Percentiles rank a stretch among this genome's conserved stretches.
Evolutionary conservation across 768 basidiomycete species (phyloP).

Genomic region (Panaeolus cyanescens): DNA sequence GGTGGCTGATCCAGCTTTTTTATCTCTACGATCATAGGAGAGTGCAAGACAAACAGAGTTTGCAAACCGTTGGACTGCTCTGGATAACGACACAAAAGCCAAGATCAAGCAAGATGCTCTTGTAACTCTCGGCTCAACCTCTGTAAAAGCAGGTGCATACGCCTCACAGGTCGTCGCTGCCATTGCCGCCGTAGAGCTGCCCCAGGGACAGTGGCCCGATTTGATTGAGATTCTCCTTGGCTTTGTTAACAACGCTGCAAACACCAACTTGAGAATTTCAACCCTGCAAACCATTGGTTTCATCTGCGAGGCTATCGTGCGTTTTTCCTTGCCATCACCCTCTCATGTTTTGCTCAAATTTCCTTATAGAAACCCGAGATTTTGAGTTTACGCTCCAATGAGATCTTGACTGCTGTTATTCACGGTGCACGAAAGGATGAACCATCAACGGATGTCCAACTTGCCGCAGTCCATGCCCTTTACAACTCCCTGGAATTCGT

Average conservation of each 20-base stretch:
- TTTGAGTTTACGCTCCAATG: slow-evolving; percentile 85
- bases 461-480: slow-evolving; percentile 89
- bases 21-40: slow-evolving; percentile 54
- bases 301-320: slow-evolving; percentile 94
- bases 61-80: slow-evolving; percentile 79
- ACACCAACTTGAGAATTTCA: slow-evolving; percentile 77
- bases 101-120: slow-evolving; percentile 92
- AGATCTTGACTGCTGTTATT: slow-evolving; percentile 97
- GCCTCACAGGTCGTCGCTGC: slow-evolving; percentile 94
- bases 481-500: slow-evolving; percentile 97
- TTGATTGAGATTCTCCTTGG: slow-evolving; percentile 87
- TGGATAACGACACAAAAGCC: slow-evolving; percentile 63
- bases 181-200: slow-evolving; percentile 92
- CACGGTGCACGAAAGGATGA: slow-evolving; percentile 98
- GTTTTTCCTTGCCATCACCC: slow-evolving; percentile 34
- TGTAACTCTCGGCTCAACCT: slow-evolving; percentile 74
- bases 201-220: slow-evolving; percentile 85
- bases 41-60: slow-evolving; percentile 72
- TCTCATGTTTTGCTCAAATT: slow-evolving; percentile 9
- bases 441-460: slow-evolving; percentile 85
- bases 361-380: slow-evolving; percentile 87
- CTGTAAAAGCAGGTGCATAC: slow-evolving; percentile 76
- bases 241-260: slow-evolving; percentile 77
- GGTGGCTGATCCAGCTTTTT: slow-evolving; percentile 16
- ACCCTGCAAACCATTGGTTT: slow-evolving; percentile 95